Base-by-base conservation (phyloP, 2,329 filamentous ascomycete genomes). In the Trichoderma cornu-damae region DNA sequence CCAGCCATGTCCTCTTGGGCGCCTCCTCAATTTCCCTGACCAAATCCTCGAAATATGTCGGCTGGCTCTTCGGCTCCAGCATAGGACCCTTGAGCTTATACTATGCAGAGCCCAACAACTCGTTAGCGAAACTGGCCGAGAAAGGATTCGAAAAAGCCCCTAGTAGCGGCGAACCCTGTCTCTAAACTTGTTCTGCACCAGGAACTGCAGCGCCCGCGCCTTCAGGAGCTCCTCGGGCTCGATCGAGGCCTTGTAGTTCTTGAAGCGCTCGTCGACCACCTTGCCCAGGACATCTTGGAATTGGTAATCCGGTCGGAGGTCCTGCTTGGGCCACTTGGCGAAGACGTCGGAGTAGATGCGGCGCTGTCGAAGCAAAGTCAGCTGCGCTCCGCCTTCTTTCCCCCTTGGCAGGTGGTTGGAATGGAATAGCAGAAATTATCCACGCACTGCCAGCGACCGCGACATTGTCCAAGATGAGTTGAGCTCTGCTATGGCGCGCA, bases 1-100 rank as follows among this genome's bases (percentile, higher is more conserved):
- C 74, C 20, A 81, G 66, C 73, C 77, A 83, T 6, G 77, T 78
- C 58, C 85, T 73, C 38, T 73, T 79, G 2, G 85, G 85, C 3
- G 82, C 84, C 63, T 81, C 81, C 34, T 87, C 81, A 22, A 88
- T 76, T 68, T 88, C 85, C 53, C 72, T 75, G 1, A 86, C 67
- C 28, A 88, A 69, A 61, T 86, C 80, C 18, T 74, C 69, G 65
- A 85, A 88, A 67, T 88, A 85, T 0, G 78, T 80, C 35, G 85
- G 85, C 62, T 87, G 83, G 65, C 82, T 85, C 67, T 76, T 77
- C 12, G 85, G 85, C 53, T 75, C 70, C 58, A 86, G 71, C 42
- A 86, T 70, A 3, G 71, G 70, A 38, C 79, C 77, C n/a, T 70
- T 77, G 28, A 74, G 67, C 59, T 72, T 70, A 55, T 72, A 74